These are phyloP conservation scores for Emericellopsis terricola DNA, from an alignment of 495 filamentous ascomycete species.

Conservation along the genomic window DNA sequence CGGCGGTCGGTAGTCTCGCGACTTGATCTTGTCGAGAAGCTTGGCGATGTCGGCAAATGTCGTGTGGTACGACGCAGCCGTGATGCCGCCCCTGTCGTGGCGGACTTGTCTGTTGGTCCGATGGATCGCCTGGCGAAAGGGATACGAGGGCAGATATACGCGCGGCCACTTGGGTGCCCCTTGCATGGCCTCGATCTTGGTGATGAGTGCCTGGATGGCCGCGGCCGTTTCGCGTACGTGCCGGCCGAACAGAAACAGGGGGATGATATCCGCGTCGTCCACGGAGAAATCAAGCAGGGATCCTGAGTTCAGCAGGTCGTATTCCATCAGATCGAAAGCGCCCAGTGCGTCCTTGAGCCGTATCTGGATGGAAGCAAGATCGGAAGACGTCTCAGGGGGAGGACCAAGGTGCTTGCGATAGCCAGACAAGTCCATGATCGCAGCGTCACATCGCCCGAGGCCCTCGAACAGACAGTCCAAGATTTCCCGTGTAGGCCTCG, in stretches of 20 bases:
- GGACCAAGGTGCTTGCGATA: constrained; percentile 19
- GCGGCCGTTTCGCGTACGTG: constrained; percentile 34
- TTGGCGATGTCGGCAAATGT: constrained; percentile 9
- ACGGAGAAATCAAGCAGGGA: constrained; percentile 2
- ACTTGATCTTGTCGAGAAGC: constrained; percentile 30
- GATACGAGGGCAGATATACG: constrained; percentile 31
- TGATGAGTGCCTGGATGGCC: constrained; percentile 21
- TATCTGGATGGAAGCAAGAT: constrained; percentile 16
- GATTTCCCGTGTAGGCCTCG: constrained; percentile 24
- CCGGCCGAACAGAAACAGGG: constrained; percentile 36
- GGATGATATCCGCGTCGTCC: constrained; percentile 22
- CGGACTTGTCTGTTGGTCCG: constrained; percentile 36
- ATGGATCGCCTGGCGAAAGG: constrained; percentile 29
- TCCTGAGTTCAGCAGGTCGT: constrained; percentile 10
- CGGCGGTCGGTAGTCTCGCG: constrained; percentile 19
- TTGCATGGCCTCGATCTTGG: constrained; percentile 28
- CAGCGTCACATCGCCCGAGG: constrained; percentile 23
- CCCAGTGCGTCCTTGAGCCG: constrained; percentile 10
- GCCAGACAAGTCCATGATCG: constrained; percentile 29
- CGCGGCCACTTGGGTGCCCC: constrained; percentile 14
- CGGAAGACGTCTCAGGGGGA: constrained; percentile 13
- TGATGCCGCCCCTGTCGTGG: constrained; percentile 39
- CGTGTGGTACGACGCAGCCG: constrained; percentile 13
- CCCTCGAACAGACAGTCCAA: constrained; percentile 24
- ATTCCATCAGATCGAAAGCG: constrained; percentile 19